Evolutionary conservation across 176 grass and related monocot genomes (phyloP), one percentile per base, ranked within the genome.

Genomic region (Neostapfia colusana): DNA sequence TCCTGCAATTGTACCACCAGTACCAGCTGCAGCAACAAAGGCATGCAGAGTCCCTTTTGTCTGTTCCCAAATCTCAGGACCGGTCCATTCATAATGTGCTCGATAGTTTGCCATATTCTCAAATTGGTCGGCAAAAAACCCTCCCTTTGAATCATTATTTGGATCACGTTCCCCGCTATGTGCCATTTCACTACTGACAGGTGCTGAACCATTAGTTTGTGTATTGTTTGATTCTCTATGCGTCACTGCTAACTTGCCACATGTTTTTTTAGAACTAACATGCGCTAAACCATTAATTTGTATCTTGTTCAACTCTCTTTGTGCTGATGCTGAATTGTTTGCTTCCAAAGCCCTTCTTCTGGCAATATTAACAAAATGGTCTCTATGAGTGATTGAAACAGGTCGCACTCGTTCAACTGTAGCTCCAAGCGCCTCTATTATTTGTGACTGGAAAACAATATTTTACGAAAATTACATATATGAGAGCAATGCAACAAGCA

Each of bases 91-190:
- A 82, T 90, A 95, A 81, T 99, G 95, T 37, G 91, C 91, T 69
- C 83, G 80, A 65, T 88, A 95, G 65, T 99, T 99, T 77, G 89
- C 95, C 84, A 95, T 42, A 76, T 95, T 99, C 85, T 99, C 95
- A 78, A 99, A 99, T 63, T 99, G 91, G 70, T 95, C 95, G 65
- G 95, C 95, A 84, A 99, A 99, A 41, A 88, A 95, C 50, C 91
- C 91, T 72, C 95, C 91, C 64, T 79, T 88, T 8, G 69, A 90
- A 80, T 86, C 61, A 85, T 73, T 88, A 73, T 50, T 65, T 8
- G 44, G 55, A 65, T 75, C 25, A 0, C 46, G 73, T 65, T 75
- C 48, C 7, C 23, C 65, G 41, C 24, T 48, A 27, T 72, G 65
- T 44, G 65, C 35, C 45, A 66, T 50, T 74, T 74, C 62, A 43